A percentile compares a stretch with the other conserved stretches of the same genome.
phyloP scores from a whole-genome alignment of 805 yeast genomes.

The Hanseniaspora vineae region DNA sequence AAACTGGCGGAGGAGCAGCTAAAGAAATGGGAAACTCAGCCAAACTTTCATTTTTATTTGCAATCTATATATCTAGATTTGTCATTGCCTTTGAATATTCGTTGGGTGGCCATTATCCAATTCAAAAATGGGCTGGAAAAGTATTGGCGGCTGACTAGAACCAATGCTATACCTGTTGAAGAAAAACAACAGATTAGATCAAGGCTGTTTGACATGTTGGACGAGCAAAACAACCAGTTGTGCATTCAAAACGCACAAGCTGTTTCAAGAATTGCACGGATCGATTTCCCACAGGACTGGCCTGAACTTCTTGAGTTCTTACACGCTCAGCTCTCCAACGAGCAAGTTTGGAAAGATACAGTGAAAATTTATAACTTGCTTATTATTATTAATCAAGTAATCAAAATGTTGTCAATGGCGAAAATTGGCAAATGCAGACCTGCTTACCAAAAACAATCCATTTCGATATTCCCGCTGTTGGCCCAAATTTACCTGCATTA shows the following conservation, averaged over 20 bases:
- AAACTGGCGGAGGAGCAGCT: slow-evolving; percentile 51
- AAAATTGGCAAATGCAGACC: slow-evolving; percentile 74
- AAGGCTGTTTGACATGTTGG: slow-evolving; percentile 44
- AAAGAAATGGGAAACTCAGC: slow-evolving; percentile 29
- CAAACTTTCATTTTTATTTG: slow-evolving; percentile 44
- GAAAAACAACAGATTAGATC: slow-evolving; percentile 56
- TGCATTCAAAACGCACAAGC: slow-evolving; percentile 78
- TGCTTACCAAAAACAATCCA: slow-evolving; percentile 62
- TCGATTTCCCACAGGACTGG: slow-evolving; percentile 86
- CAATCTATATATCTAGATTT: slow-evolving; percentile 52
- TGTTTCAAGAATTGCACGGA: slow-evolving; percentile 60
- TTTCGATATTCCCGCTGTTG: slow-evolving; percentile 45
- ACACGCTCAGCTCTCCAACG: slow-evolving; percentile 31
- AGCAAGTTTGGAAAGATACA: slow-evolving; percentile 32
- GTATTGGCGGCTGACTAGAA: slow-evolving; percentile 66
- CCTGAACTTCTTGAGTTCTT: slow-evolving; percentile 62
- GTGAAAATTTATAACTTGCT: slow-evolving; percentile 50
- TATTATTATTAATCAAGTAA: slow-evolving; percentile 58
- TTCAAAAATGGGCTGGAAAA: slow-evolving; percentile 80
- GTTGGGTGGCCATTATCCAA: slow-evolving; percentile 83
- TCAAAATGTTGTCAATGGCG: slow-evolving; percentile 62
- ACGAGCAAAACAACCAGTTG: slow-evolving; percentile 63
- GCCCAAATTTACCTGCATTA: slow-evolving; percentile 45
- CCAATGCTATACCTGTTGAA: slow-evolving; percentile 40
- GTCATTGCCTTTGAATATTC: slow-evolving; percentile 44